A percentile compares a stretch with the other conserved stretches of the same genome.
Conservation (phyloP, 352 stramenopile genomes). For the Thraustotheca clavata region DNA sequence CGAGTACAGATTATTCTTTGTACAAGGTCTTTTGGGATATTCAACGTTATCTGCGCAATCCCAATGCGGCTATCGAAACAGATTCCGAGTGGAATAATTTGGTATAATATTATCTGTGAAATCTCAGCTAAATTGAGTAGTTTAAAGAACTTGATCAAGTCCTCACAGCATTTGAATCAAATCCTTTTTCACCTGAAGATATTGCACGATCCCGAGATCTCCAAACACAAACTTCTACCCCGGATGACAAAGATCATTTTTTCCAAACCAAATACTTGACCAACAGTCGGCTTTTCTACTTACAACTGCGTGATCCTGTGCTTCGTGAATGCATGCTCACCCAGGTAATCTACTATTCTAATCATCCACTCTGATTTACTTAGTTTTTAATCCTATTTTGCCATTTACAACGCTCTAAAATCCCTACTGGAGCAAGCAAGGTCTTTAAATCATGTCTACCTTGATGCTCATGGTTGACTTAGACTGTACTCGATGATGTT, state of each 20-base stretch:
- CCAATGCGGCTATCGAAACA: slow-evolving; percentile 51
- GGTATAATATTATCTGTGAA: slow-evolving; percentile 38
- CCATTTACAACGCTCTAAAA: slow-evolving; percentile 31
- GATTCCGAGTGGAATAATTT: slow-evolving; percentile 71
- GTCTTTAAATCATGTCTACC: neutral
- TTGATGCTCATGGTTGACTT: neutral
- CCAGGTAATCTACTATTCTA: slow-evolving; percentile 28
- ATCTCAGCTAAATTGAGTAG: slow-evolving; percentile 26
- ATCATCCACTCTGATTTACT: neutral
- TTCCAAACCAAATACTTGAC: slow-evolving; percentile 91
- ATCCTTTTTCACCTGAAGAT: slow-evolving; percentile 76
- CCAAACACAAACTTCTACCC: slow-evolving; percentile 11
- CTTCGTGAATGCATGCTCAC: slow-evolving; percentile 84
- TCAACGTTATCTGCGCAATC: slow-evolving; percentile 79
- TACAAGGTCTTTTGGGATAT: slow-evolving; percentile 89
- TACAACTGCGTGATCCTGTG: slow-evolving; percentile 86
- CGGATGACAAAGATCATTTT: slow-evolving; percentile 51
- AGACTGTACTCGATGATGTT: slow-evolving; percentile 44
- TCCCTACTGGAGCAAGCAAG: neutral
- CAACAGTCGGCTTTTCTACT: slow-evolving; percentile 84
- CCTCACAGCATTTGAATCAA: slow-evolving; percentile 73
- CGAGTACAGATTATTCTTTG: slow-evolving; percentile 75
- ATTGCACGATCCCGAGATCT: slow-evolving; percentile 57
- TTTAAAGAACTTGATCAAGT: slow-evolving; percentile 70
- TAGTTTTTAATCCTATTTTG: slow-evolving; percentile 73